Conservation (phyloP, 192 early-diverging fungal species). For the Backusella luteola region DNA sequence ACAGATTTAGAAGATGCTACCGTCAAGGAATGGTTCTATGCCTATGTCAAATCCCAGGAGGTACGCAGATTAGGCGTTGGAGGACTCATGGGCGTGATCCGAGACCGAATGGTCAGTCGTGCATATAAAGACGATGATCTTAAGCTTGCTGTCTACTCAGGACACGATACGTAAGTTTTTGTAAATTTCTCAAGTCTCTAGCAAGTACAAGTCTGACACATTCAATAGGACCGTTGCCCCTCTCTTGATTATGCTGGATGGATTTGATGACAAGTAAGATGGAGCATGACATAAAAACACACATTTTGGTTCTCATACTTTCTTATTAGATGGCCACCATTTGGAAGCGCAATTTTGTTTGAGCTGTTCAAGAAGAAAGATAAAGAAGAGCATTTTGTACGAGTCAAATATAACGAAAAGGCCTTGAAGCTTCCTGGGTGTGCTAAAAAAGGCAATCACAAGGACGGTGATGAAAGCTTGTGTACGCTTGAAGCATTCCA, state of each 20-base stretch:
- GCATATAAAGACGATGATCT: conserved; percentile 28
- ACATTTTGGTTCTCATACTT: background rate
- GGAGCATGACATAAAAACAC: background rate
- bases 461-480: conserved; percentile 25
- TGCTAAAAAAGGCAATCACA: conserved; percentile 23
- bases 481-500: conserved; percentile 39
- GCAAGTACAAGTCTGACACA: background rate
- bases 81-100: conserved; percentile 31
- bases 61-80: conserved; percentile 37
- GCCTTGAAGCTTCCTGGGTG: conserved; percentile 34
- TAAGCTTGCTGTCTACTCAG: conserved; percentile 38
- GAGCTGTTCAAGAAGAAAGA: conserved; percentile 37
- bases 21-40: conserved; percentile 39
- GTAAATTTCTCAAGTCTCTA: background rate
- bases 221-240: conserved; percentile 31
- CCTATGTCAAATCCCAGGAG: conserved; percentile 20
- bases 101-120: conserved; percentile 32
- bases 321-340: conserved; percentile 39
- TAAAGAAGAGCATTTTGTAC: conserved; percentile 31
- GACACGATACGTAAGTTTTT: conserved; percentile 39
- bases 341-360: conserved; percentile 38
- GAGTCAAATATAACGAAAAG: conserved; percentile 37
- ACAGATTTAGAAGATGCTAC: conserved; percentile 27
- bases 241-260: conserved; percentile 31
- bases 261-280: conserved; percentile 35